Evolutionary conservation across 306 rosid species (phyloP), one percentile per base, ranked within the genome.

Genomic region (Prinsepia uniflora): DNA sequence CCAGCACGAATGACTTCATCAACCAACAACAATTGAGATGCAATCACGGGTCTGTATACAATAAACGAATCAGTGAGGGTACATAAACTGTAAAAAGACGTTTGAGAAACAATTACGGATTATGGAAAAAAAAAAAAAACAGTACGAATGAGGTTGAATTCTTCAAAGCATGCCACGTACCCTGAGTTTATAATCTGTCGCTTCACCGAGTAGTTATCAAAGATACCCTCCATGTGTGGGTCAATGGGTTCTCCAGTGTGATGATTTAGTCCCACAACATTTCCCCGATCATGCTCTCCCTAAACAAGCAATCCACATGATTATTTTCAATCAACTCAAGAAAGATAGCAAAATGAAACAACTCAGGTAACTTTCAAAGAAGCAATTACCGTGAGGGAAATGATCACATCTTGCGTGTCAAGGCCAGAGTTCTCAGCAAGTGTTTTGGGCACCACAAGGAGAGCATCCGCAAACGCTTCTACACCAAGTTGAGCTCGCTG

Each of bases 1-100:
- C 99, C 99, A n/a, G 97, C 99, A 30, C 99, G 97, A 65, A 94
- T 91, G 13, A 94, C 96, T 87, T 94, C 99, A 70, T 94, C 99
- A 48, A 94, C 99, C 88, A 94, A 76, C 53, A 94, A 86, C 84
- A 94, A 75, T 64, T 94, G 99, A 47, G 97, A 91, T 50, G 94
- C 88, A 74, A 94, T 91, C 60, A 94, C 96, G 7, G 99, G 99
- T 87, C 98, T 94, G 95, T 64, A 81, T 43, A 80, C 17, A 59
- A 18, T 7, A 19, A 13, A 58, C 6, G 30, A 69, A 41, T 5
- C 61, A 20, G 13, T 69, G 22, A 14, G 18, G 22, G 54, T 15
- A 41, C 30, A 49, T 40, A 10, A 60, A 13, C 3, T 17, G 2
- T 2, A n/a, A 46, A 48, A 48, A 12, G 36, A 30, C 36, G 14